Percentiles rank a stretch among this genome's conserved stretches.
Evolutionary conservation across 176 grass and related monocot genomes (phyloP).

Genomic region (Carex parvula): DNA sequence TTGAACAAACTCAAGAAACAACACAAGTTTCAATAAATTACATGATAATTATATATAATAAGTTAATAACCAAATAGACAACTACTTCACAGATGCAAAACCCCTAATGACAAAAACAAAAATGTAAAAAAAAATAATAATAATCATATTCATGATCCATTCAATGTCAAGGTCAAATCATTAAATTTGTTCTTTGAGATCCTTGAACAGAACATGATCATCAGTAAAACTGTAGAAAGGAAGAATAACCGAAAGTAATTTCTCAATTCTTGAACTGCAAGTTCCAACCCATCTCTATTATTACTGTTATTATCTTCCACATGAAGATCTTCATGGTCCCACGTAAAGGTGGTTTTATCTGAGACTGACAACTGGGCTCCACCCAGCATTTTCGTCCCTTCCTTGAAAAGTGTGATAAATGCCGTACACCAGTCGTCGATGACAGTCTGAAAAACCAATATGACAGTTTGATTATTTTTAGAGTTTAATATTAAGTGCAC

Average conservation of each 20-base stretch:
- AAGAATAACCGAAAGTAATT: slow-evolving; percentile 92
- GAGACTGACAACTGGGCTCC: slow-evolving; percentile 26
- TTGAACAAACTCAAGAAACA: slow-evolving; percentile 3
- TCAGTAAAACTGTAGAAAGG: slow-evolving; percentile 71
- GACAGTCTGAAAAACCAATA: slow-evolving; percentile 46
- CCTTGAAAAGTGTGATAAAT: slow-evolving; percentile 82
- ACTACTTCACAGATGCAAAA: slow-evolving; percentile 5
- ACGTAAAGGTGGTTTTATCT: slow-evolving; percentile 31
- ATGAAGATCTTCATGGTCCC: slow-evolving; percentile 24
- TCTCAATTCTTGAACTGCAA: slow-evolving; percentile 89
- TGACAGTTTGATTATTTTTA: slow-evolving; percentile 1
- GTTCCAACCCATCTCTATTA: slow-evolving; percentile 57
- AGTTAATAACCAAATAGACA: neutral
- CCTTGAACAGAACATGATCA: slow-evolving; percentile 98
- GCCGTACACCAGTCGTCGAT: slow-evolving; percentile 74
- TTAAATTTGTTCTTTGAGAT: slow-evolving; percentile 79
- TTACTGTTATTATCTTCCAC: slow-evolving; percentile 28
- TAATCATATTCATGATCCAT: slow-evolving; percentile 8
- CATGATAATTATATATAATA: neutral
- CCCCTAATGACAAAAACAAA: neutral
- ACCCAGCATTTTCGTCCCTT: slow-evolving; percentile 38
- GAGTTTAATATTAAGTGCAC: neutral
- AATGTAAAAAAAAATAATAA: neutral
- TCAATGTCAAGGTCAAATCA: slow-evolving; percentile 32
- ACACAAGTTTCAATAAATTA: neutral